Percentiles rank a stretch among this genome's conserved stretches.
These are phyloP conservation scores for Fusarium sp. DNA, from an alignment of 2,329 filamentous ascomycete genomes.

Conservation along the genomic window DNA sequence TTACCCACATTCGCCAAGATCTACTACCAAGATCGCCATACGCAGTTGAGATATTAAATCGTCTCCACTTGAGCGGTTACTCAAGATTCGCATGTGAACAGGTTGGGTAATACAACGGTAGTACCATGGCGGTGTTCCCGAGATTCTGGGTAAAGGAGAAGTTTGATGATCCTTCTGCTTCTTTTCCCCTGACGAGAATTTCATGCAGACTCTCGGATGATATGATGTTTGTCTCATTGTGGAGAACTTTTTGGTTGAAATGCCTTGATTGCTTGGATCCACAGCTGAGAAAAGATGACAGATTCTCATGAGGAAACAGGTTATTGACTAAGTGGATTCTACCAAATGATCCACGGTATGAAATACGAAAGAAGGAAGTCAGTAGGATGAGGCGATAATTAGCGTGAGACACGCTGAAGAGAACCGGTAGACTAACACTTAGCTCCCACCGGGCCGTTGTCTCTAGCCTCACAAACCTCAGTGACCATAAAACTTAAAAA, in stretches of 20 bases:
- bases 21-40: background rate
- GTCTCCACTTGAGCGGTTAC: background rate
- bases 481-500: too few relatives aligned
- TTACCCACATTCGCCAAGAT: background rate
- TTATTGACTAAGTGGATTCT: background rate
- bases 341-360: background rate
- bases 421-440: background rate
- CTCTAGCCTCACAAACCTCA: background rate
- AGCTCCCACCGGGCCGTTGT: background rate
- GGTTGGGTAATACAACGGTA: background rate
- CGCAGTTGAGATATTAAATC: background rate
- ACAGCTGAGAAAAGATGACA: background rate
- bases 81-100: background rate
- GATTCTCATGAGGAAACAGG: background rate
- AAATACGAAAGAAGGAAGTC: background rate
- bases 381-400: background rate
- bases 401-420: background rate
- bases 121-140: background rate
- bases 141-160: background rate
- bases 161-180: background rate
- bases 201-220: background rate
- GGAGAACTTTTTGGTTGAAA: background rate
- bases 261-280: background rate
- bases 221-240: background rate
- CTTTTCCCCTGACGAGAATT: background rate